These are phyloP conservation scores for Dothistroma septosporum DNA, from an alignment of 2,329 filamentous ascomycete genomes.

Conservation along the genomic window DNA sequence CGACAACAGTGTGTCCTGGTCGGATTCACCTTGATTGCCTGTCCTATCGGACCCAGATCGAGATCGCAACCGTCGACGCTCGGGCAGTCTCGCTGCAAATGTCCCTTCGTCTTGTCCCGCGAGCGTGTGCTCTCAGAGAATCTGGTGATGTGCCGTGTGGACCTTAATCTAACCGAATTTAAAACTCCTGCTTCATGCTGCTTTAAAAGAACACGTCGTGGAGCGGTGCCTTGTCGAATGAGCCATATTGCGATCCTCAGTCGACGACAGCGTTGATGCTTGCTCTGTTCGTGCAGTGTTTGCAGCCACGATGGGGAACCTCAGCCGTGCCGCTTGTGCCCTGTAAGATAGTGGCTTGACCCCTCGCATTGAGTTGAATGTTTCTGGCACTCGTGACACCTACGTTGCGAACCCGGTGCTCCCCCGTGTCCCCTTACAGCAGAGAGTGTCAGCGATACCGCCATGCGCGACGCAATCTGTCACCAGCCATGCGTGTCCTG, in stretches of 20 bases:
- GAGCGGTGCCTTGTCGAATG: background rate
- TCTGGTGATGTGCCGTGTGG: background rate
- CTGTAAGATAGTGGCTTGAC: background rate
- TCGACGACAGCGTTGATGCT: background rate
- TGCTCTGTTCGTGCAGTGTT: background rate
- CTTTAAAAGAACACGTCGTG: background rate
- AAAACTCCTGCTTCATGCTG: background rate
- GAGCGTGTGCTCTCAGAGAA: background rate
- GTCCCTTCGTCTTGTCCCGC: background rate
- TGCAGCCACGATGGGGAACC: background rate
- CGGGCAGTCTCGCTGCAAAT: background rate
- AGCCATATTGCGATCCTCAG: conserved; percentile 8
- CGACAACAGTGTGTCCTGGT: conserved; percentile 5
- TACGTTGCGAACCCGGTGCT: background rate
- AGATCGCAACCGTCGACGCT: background rate
- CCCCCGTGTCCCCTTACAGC: background rate
- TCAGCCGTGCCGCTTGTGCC: background rate
- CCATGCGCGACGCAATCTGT: background rate
- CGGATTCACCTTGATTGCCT: background rate
- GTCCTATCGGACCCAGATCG: conserved; percentile 2
- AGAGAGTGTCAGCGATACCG: background rate
- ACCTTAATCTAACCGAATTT: background rate
- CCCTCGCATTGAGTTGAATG: background rate
- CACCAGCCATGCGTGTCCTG: background rate
- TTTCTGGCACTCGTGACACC: background rate